Conservation (phyloP, 768 basidiomycete genomes). For the Tylopilus felleus region DNA sequence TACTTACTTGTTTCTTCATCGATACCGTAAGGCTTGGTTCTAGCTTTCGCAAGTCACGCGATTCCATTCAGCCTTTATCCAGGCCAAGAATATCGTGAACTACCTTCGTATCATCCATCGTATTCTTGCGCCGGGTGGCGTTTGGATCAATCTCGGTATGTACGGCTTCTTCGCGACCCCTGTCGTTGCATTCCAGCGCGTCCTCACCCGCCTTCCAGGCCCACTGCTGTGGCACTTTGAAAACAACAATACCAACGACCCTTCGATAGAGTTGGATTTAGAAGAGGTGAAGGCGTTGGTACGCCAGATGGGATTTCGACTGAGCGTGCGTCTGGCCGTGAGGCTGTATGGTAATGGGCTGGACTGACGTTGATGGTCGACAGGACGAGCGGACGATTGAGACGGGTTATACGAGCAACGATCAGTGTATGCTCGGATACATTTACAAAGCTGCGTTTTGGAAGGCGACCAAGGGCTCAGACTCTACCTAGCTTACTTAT, state of each 20-base stretch:
- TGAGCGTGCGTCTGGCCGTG: slow-evolving; percentile 54
- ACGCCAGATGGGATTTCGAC: slow-evolving; percentile 71
- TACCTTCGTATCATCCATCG: slow-evolving; percentile 85
- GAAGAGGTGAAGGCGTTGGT: slow-evolving; percentile 82
- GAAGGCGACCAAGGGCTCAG: slow-evolving; percentile 54
- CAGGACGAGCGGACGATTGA: slow-evolving; percentile 80
- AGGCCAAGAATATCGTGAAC: slow-evolving; percentile 91
- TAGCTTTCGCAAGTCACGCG: neutral
- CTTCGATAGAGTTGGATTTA: slow-evolving; percentile 84
- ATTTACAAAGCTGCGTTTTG: slow-evolving; percentile 84
- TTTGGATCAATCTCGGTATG: slow-evolving; percentile 81
- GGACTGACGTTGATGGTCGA: slow-evolving; percentile 37
- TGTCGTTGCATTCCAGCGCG: neutral
- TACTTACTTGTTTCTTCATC: slow-evolving; percentile 95
- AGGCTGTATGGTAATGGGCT: neutral
- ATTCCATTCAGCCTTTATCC: neutral
- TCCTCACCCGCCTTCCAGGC: slow-evolving; percentile 40
- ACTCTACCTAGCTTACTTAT: neutral
- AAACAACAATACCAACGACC: slow-evolving; percentile 76
- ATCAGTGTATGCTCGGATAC: slow-evolving; percentile 78
- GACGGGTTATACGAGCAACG: slow-evolving; percentile 85
- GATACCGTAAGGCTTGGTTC: slow-evolving; percentile 60
- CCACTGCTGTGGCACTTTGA: slow-evolving; percentile 98
- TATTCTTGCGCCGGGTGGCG: slow-evolving; percentile 79
- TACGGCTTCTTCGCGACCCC: neutral